These are phyloP conservation scores for Lentinula sp. DNA, from an alignment of 768 basidiomycete genomes.

Conservation along the genomic window DNA sequence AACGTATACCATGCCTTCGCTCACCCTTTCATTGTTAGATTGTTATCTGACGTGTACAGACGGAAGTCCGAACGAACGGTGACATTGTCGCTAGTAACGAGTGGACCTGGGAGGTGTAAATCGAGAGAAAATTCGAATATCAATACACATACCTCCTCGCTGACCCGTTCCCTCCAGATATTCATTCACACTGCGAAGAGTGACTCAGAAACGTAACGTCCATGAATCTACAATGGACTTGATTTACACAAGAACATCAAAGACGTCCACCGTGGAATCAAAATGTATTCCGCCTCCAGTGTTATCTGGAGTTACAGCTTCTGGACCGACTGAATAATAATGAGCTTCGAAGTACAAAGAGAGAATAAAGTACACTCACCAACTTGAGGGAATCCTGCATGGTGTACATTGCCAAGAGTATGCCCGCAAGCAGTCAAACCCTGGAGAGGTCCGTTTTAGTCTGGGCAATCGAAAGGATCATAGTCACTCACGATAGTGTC, in stretches of 20 bases:
- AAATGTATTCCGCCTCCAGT: slow-evolving; percentile 13
- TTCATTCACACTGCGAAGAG: slow-evolving; percentile 6
- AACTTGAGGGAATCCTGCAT: slow-evolving; percentile 13
- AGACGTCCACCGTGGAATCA: slow-evolving; percentile 12
- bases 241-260: slow-evolving; percentile 8
- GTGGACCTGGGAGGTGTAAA: slow-evolving; percentile 9
- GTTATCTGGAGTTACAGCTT: slow-evolving; percentile 12
- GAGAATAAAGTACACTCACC: background rate
- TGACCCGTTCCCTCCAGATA: slow-evolving; percentile 8
- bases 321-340: slow-evolving; percentile 7
- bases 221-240: background rate
- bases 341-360: background rate
- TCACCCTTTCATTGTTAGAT: slow-evolving; percentile 15
- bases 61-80: slow-evolving; percentile 18
- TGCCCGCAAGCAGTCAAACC: slow-evolving; percentile 12
- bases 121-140: background rate
- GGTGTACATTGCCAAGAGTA: slow-evolving; percentile 12
- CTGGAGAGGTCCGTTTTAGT: slow-evolving; percentile 5
- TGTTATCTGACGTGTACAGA: slow-evolving; percentile 16
- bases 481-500: slow-evolving; percentile 12
- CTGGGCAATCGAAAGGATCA: background rate
- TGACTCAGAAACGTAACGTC: background rate
- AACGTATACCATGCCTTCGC: background rate
- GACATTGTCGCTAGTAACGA: slow-evolving; percentile 16
- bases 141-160: slow-evolving; percentile 11